Evolutionary conservation across 768 basidiomycete genomes (phyloP), one percentile per base, ranked within the genome.

Genomic region (Mycena vulgaris): DNA sequence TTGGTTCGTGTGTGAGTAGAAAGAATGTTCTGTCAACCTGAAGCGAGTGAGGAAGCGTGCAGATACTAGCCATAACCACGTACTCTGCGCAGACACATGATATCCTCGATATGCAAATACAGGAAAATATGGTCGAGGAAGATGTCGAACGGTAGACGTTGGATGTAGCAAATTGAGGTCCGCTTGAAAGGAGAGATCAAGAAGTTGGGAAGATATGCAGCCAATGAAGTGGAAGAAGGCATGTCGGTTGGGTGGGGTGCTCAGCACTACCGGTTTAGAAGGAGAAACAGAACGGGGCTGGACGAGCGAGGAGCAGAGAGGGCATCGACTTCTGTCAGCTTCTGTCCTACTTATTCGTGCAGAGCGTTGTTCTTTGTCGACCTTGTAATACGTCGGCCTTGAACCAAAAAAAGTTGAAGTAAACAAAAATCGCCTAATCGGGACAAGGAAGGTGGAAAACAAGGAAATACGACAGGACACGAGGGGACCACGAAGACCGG

Each of bases 21-120:
- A 87, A 92, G 73, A 89, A 89, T 5, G 85, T 75, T 72, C 85
- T 89, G 81, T 85, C 88, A 33, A 89, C 88, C 92, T 92, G 66
- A 3, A 53, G 17, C n/a, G 56, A 48, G 14, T 53, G 33, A 63
- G 40, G 39, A 55, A 40, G 17, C 17, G 7, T 27, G 19, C 1
- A 23, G 14, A 45, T 17, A 35, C 57, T 13, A 23, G 47, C 9
- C 27, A 17, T 23, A 33, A 51, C 33, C 19, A 75, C 80, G 47
- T 64, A 88, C 87, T 70, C 83, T 77, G 62, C 86, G 82, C n/a
- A 89, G 74, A 27, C 78, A 77, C 28, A 88, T 74, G 33, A 89
- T 79, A 63, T 89, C 87, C 66, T 89, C 87, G 8, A 89, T 76
- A 16, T 69, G 63, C 45, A 88, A 76, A 68, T 82, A 76, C 1